Evolutionary conservation across 2,329 filamentous ascomycete species (phyloP).

Genomic region (Fusarium ramigenum): DNA sequence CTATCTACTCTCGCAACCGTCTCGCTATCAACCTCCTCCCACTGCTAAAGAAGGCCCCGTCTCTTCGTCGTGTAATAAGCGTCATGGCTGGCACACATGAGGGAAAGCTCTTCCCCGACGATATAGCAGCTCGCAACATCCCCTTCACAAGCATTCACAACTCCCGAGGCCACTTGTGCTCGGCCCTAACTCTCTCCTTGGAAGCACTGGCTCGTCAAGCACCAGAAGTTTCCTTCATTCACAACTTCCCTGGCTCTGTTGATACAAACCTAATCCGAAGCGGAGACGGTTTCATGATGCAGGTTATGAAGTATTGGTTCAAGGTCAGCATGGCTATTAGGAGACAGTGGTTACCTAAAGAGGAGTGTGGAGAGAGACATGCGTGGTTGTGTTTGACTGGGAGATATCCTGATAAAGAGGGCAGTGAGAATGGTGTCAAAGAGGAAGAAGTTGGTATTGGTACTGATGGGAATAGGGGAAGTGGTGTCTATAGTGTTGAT

Average conservation of each 20-base stretch:
- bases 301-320: constrained; percentile 24
- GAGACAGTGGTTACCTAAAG: constrained; percentile 24
- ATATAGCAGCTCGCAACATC: constrained; percentile 37
- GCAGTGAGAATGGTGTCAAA: background rate
- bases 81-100: constrained; percentile 39
- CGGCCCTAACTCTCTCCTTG: constrained; percentile 39
- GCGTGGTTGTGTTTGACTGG: constrained; percentile 36
- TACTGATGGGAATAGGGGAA: constrained; percentile 31
- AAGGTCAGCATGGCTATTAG: background rate
- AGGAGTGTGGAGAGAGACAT: constrained; percentile 41
- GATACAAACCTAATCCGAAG: constrained; percentile 40
- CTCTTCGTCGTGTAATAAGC: constrained; percentile 39
- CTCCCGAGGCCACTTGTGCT: constrained; percentile 36
- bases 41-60: constrained; percentile 49
- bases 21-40: constrained; percentile 67
- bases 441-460: constrained; percentile 19
- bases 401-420: constrained; percentile 25
- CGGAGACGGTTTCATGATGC: constrained; percentile 33
- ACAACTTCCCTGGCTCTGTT: constrained; percentile 45
- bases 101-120: constrained; percentile 32
- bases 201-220: constrained; percentile 37
- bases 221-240: constrained; percentile 42
- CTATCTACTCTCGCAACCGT: constrained; percentile 66
- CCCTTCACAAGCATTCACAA: constrained; percentile 20
- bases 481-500: constrained; percentile 41